A percentile compares a stretch with the other conserved stretches of the same genome.
Evolutionary conservation across 805 yeast genomes (phyloP).

Genomic region (Scheffersomyces coipomensis): DNA sequence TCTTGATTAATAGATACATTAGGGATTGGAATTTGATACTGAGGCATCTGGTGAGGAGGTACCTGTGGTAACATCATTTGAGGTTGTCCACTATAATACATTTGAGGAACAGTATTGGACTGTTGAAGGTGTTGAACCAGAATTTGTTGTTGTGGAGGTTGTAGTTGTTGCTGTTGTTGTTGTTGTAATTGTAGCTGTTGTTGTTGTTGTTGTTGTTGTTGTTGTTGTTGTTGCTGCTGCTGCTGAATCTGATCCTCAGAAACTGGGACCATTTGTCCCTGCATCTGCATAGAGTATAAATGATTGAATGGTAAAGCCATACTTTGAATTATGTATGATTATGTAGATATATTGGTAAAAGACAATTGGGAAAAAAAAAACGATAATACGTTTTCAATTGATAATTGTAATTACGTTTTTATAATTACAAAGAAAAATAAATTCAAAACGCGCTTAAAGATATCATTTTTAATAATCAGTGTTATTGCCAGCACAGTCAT

Average conservation of each 20-base stretch:
- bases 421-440: no score
- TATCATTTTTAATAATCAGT: no score
- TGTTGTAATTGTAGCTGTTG: constrained; percentile 9
- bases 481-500: no score
- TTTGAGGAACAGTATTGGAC: background rate
- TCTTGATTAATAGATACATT: background rate
- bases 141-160: constrained; percentile 7
- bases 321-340: background rate
- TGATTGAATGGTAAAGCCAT: background rate
- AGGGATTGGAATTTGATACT: background rate
- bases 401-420: no score
- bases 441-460: background rate
- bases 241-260: background rate
- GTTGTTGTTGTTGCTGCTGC: constrained; percentile 1
- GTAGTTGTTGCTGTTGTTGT: constrained; percentile 7
- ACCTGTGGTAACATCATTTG: background rate
- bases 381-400: no score
- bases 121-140: constrained; percentile 2
- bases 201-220: constrained; percentile 3
- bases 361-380: no score
- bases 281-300: background rate
- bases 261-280: background rate
- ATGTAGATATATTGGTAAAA: no score
- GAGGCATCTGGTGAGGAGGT: background rate
- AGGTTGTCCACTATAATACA: background rate